phyloP scores from a whole-genome alignment of 2,329 filamentous ascomycete species.

The Cordyceps fumosorosea region DNA sequence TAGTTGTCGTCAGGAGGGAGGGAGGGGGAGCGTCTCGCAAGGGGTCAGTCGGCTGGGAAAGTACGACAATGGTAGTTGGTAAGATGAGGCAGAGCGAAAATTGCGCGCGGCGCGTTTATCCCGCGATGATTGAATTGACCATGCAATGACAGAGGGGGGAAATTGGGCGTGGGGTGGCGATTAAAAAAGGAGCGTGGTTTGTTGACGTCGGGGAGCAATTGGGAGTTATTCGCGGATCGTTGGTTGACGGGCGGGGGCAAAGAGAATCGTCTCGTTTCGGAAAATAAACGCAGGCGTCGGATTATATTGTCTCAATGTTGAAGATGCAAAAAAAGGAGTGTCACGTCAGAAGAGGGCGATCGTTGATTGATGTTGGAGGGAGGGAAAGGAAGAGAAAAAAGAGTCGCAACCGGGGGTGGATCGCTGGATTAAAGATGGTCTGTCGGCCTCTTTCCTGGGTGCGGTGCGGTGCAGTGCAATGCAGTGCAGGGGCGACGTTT shows the following conservation, averaged over 20 bases:
- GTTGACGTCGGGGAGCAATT: not conserved
- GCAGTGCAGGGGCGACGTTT: no score
- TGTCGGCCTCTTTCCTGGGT: not conserved
- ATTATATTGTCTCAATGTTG: not conserved
- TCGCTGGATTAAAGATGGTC: constrained; percentile 1
- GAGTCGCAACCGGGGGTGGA: not conserved
- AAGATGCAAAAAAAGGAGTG: not conserved
- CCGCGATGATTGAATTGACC: not conserved
- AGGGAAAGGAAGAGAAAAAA: not conserved
- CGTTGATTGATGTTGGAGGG: not conserved
- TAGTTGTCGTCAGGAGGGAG: not conserved
- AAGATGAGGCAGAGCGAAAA: not conserved
- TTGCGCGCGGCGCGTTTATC: constrained; percentile 3
- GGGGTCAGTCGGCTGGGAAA: not conserved
- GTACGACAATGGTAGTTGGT: not conserved
- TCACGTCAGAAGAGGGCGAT: not conserved
- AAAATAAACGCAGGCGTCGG: not conserved
- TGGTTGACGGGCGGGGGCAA: no score
- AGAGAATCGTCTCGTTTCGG: not conserved
- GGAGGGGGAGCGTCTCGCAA: not conserved
- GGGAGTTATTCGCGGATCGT: not conserved
- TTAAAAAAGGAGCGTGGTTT: constrained; percentile 1
- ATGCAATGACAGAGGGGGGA: not conserved
- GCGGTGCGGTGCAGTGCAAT: not conserved
- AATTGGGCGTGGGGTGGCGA: not conserved